Conservation (phyloP, 169 alveolate genomes). For the Plasmodium inui region DNA sequence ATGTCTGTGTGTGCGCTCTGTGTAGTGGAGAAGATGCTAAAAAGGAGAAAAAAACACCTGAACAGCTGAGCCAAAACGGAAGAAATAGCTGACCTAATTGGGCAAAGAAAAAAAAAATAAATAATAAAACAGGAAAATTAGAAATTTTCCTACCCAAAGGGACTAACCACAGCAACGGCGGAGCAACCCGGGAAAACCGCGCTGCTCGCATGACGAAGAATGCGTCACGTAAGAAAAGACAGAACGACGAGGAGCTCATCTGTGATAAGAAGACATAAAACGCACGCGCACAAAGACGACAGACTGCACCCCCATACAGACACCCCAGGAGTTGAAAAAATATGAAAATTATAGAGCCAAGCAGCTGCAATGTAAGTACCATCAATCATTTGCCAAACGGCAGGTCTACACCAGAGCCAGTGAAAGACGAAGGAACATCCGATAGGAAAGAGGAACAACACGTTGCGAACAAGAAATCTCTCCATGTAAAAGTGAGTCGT, state of each 20-base stretch:
- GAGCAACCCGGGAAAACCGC: background rate
- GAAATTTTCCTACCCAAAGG: background rate
- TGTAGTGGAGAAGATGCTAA: background rate
- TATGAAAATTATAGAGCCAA: slow-evolving; percentile 8
- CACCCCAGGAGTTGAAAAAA: background rate
- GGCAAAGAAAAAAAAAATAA: background rate
- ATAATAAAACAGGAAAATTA: background rate
- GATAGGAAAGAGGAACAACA: background rate
- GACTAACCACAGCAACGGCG: background rate
- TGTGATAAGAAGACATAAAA: background rate
- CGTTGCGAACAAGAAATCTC: background rate
- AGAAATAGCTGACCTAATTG: background rate
- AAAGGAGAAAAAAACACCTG: background rate
- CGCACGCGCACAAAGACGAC: background rate
- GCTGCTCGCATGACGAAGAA: background rate
- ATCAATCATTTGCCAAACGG: background rate
- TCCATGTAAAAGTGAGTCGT: background rate
- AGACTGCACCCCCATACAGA: background rate
- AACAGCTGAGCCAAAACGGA: background rate
- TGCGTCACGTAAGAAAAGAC: background rate
- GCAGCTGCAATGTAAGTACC: background rate
- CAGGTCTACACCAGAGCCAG: background rate
- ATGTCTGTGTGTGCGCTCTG: background rate
- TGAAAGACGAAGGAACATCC: background rate
- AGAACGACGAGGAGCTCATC: background rate